Conservation (phyloP, 225 moss, liverwort and hornwort genomes). For the Anthoceros angustus region DNA sequence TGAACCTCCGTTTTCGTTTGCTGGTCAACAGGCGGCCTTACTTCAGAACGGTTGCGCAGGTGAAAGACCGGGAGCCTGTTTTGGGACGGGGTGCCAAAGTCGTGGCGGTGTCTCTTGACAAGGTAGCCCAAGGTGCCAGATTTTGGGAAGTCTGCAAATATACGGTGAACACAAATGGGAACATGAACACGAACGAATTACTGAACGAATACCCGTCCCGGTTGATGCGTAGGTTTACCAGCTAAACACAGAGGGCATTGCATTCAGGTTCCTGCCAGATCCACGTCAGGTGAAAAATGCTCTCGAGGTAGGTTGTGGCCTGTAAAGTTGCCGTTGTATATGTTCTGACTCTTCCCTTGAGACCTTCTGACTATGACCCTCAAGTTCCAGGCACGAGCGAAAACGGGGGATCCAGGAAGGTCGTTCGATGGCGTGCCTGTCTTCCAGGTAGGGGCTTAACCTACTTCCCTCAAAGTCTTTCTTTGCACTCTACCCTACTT, state of each 20-base stretch:
- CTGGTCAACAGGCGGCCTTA: background rate
- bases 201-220: background rate
- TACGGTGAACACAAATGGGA: background rate
- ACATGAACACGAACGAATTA: no score
- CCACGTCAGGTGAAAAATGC: slow-evolving; percentile 58
- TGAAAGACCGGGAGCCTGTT: slow-evolving; percentile 84
- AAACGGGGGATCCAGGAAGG: slow-evolving; percentile 40
- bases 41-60: slow-evolving; percentile 21
- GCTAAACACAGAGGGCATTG: slow-evolving; percentile 58
- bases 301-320: slow-evolving; percentile 27
- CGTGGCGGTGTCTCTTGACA: slow-evolving; percentile 84
- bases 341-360: background rate
- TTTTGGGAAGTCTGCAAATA: background rate
- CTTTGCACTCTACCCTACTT: background rate
- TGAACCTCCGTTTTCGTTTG: background rate
- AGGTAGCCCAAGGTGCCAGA: slow-evolving; percentile 23
- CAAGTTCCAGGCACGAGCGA: slow-evolving; percentile 29
- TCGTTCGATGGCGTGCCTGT: slow-evolving; percentile 69
- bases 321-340: background rate
- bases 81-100: slow-evolving; percentile 94
- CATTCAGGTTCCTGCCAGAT: slow-evolving; percentile 54
- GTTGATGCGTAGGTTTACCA: slow-evolving; percentile 40
- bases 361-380: background rate
- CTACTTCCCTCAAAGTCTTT: background rate
- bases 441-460: slow-evolving; percentile 33